Evolutionary conservation across 1,139 yeast species (phyloP), one percentile per base, ranked within the genome.

Genomic region (Candida sanyaensis): DNA sequence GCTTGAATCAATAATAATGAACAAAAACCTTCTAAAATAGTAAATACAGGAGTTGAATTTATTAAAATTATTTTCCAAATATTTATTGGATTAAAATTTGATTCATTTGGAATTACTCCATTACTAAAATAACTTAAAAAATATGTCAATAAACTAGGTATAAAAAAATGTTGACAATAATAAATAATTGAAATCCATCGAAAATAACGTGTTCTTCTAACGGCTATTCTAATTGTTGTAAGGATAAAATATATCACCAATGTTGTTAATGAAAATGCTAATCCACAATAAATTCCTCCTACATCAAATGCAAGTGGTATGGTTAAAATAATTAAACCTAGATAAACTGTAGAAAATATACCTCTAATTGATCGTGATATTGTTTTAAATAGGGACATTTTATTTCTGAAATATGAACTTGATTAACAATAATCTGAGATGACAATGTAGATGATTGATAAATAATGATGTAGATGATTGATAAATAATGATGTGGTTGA

Each of bases 231-330:
- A 38, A 90, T 62, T 1, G 96, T 84, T 10, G 97, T 89, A 44
- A 90, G 72, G 6, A 81, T 64, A 54, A 88, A 84, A 66, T 90
- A 91, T 49, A 87, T 68, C 44, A 76, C 65, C 54, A 87, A 80
- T 30, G 91, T 74, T 1, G 96, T 85, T 43, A 88, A 81, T 2
- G 97, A 88, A 63, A 84, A 93, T 13, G 96, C 83, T 55, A 93
- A 71, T 0, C 99, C 99, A 67, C 98, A 92, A 48, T 83, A 78
- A 29, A 86, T 78, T 1, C 98, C 98, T 12, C 98, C 98, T 31
- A 90, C 86, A 62, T 92, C 97, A 67, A 93, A 93, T n/a, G 97
- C 90, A 53, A 93, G 77, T 5, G 98, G 98, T 13, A 93, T 86
- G 1, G 97, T 88, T 33, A 92, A 75, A 41, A 93, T 80, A 23